Percentiles rank a stretch among this genome's conserved stretches.
Conservation (phyloP, 306 rosid species). For the Lithocarpus polystachyus region DNA sequence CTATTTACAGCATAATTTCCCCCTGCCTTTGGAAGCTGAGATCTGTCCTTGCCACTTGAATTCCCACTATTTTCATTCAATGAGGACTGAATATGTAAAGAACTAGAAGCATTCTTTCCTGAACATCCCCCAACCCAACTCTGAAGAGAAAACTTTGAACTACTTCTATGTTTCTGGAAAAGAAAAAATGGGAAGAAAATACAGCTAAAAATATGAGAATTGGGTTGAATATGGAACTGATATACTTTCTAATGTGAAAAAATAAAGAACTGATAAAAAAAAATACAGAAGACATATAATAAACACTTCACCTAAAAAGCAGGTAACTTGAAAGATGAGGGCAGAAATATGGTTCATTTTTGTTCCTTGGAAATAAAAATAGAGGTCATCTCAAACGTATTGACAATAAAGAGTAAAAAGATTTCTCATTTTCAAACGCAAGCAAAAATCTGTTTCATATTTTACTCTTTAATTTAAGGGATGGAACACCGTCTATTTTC, state of each 20-base stretch:
- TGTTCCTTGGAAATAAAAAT: background rate
- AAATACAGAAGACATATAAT: background rate
- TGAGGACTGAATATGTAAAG: conserved; percentile 32
- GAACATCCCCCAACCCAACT: conserved; percentile 81
- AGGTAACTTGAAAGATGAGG: background rate
- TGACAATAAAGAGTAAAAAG: background rate
- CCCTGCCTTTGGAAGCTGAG: conserved; percentile 44
- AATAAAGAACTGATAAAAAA: background rate
- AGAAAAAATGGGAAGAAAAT: conserved; percentile 14
- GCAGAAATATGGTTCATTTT: background rate
- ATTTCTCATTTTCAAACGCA: background rate
- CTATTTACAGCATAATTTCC: conserved; percentile 33
- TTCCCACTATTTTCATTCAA: conserved; percentile 31
- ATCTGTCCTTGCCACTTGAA: conserved; percentile 42
- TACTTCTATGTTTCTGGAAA: conserved; percentile 82
- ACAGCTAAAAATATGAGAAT: background rate
- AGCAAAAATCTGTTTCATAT: background rate
- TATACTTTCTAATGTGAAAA: background rate
- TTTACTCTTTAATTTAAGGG: background rate
- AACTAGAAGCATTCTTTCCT: conserved; percentile 53
- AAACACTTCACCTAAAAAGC: background rate
- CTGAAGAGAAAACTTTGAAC: conserved; percentile 79
- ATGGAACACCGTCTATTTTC: background rate
- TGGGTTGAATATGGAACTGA: background rate
- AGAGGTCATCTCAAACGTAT: background rate